These are phyloP conservation scores for Penicillium crustosum DNA, from an alignment of 2,329 filamentous ascomycete species.

Conservation along the genomic window DNA sequence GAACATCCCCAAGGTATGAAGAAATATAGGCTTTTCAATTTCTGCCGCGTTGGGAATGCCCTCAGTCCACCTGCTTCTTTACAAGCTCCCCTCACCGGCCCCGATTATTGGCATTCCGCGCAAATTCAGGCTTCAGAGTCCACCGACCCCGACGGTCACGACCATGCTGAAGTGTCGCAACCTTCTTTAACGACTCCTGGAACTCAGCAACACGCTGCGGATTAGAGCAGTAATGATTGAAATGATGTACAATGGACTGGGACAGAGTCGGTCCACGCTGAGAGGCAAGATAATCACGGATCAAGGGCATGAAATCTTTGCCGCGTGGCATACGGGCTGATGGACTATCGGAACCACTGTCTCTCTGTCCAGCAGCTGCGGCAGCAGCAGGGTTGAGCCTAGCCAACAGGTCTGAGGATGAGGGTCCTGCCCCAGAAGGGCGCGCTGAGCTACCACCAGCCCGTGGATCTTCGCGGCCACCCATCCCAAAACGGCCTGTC, in stretches of 20 bases:
- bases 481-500: conserved; percentile 81
- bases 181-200: conserved; percentile 72
- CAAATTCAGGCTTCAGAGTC: conserved; percentile 60
- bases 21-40: neutral
- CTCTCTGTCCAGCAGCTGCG: neutral
- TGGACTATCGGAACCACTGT: neutral
- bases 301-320: conserved; percentile 68
- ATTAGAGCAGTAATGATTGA: conserved; percentile 74
- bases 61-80: neutral
- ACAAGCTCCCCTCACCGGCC: conserved; percentile 4
- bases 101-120: conserved; percentile 18
- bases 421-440: conserved; percentile 39
- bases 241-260: conserved; percentile 86
- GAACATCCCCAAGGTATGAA: neutral
- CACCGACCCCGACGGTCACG: conserved; percentile 54
- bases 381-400: conserved; percentile 35
- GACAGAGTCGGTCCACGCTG: conserved; percentile 78
- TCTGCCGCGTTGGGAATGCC: neutral
- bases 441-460: conserved; percentile 37
- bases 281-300: conserved; percentile 73
- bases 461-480: conserved; percentile 59
- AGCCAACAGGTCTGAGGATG: conserved; percentile 41
- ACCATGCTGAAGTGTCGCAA: conserved; percentile 65
- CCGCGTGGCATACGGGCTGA: conserved; percentile 45
- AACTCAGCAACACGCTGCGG: conserved; percentile 72